Conservation (phyloP, 2,329 filamentous ascomycete species). For the Scedosporium dehoogii region DNA sequence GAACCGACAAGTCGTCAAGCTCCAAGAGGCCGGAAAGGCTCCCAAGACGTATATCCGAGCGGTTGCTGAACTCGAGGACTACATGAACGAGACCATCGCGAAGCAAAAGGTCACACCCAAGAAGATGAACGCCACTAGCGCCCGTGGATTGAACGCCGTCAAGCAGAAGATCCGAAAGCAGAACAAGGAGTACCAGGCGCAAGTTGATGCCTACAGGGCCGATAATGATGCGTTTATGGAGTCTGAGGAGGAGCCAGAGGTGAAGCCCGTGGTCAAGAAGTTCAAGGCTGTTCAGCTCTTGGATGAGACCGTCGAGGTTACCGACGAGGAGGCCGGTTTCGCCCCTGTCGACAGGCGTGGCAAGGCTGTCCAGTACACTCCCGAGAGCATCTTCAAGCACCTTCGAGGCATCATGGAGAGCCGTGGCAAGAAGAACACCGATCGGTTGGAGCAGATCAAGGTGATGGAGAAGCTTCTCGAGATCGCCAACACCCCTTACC, state of each 20-base stretch:
- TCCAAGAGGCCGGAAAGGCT: slow-evolving; percentile 64
- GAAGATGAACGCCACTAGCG: slow-evolving; percentile 97
- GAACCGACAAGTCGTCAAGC: slow-evolving; percentile 74
- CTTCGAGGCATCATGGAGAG: slow-evolving; percentile 88
- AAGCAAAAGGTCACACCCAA: slow-evolving; percentile 95
- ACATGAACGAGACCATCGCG: slow-evolving; percentile 84
- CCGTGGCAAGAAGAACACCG: slow-evolving; percentile 97
- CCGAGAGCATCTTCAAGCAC: slow-evolving; percentile 97
- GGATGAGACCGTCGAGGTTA: slow-evolving; percentile 32
- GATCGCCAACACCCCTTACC: slow-evolving; percentile 84
- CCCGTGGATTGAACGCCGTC: slow-evolving; percentile 88
- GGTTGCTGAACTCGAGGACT: slow-evolving; percentile 86
- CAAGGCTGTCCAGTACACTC: slow-evolving; percentile 81
- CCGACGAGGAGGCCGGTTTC: slow-evolving; percentile 72
- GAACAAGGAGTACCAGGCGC: slow-evolving; percentile 84
- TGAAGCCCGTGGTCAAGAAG: slow-evolving; percentile 26
- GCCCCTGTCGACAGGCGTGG: slow-evolving; percentile 82
- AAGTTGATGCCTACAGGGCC: slow-evolving; percentile 78
- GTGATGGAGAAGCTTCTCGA: slow-evolving; percentile 94
- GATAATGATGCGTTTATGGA: slow-evolving; percentile 86
- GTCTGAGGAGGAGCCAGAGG: slow-evolving; percentile 62
- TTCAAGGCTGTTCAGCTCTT: slow-evolving; percentile 32
- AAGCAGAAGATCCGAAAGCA: slow-evolving; percentile 99
- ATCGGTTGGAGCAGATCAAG: slow-evolving; percentile 87
- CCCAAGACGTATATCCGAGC: slow-evolving; percentile 91